These are phyloP conservation scores for Plectosphaerella plurivora DNA, from an alignment of 2,329 filamentous ascomycete genomes.

Conservation along the genomic window DNA sequence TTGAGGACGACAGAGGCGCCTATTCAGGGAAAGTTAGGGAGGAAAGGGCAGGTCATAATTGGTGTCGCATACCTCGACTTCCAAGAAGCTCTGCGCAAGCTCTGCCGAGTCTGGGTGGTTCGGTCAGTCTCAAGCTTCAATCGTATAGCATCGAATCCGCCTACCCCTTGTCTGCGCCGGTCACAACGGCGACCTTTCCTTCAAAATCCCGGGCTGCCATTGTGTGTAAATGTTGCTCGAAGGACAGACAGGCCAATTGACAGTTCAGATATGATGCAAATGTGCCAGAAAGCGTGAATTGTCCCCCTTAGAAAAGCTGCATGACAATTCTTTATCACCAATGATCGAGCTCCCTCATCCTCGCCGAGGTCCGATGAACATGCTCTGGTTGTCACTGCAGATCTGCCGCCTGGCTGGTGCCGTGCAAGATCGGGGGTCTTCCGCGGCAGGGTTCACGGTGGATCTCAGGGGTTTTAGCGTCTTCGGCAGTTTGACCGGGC, in stretches of 20 bases:
- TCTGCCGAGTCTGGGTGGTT: conserved; percentile 50
- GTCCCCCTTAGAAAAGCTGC: not conserved
- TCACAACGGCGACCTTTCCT: conserved; percentile 77
- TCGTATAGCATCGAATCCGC: not conserved
- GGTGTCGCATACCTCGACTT: conserved; percentile 61
- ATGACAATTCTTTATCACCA: not conserved
- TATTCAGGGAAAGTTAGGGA: not conserved
- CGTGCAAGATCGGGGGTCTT: not conserved
- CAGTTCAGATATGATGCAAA: not conserved
- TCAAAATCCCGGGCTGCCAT: conserved; percentile 48
- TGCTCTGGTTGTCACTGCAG: conserved; percentile 2
- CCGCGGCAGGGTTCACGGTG: too few species aligned
- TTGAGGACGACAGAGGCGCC: not conserved
- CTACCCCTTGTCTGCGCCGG: conserved; percentile 67
- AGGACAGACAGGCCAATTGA: not conserved
- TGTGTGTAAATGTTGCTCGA: not conserved
- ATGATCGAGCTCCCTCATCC: too few species aligned
- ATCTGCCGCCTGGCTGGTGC: not conserved
- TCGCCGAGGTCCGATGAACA: not conserved
- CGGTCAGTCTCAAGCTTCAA: not conserved
- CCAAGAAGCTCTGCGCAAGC: conserved; percentile 87
- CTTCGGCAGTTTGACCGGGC: not conserved
- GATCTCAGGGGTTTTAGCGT: not conserved
- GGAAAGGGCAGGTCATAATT: conserved; percentile 48
- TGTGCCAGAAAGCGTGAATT: not conserved